Percentiles rank a stretch among this genome's conserved stretches.
Evolutionary conservation across 345 rosid species (phyloP).

Genomic region (Acer saccharum): DNA sequence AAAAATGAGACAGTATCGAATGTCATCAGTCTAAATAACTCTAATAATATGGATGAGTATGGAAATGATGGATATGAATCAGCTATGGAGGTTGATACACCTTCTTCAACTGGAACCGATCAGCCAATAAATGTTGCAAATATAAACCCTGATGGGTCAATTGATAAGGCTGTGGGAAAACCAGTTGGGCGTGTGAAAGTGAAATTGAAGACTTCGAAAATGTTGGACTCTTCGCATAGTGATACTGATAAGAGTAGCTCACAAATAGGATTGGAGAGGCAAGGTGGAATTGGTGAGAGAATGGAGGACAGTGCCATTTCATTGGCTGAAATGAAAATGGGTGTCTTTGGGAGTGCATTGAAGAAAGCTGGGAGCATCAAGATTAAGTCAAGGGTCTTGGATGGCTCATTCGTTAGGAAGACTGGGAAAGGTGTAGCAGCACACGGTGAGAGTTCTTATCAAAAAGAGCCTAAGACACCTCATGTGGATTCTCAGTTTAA

Average conservation of each 20-base stretch:
- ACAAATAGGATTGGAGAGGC: conserved; percentile 48
- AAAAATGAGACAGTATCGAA: conserved; percentile 20
- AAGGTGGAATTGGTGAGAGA: conserved; percentile 45
- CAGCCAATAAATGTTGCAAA: conserved; percentile 51
- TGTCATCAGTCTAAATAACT: conserved; percentile 28
- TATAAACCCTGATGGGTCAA: conserved; percentile 56
- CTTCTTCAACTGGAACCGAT: conserved; percentile 66
- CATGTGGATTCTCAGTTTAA: conserved; percentile 38
- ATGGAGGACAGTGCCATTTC: conserved; percentile 63
- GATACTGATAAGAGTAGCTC: conserved; percentile 66
- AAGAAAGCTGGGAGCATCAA: conserved; percentile 82
- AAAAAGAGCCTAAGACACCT: conserved; percentile 46
- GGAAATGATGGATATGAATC: conserved; percentile 57
- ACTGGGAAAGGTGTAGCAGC: conserved; percentile 23
- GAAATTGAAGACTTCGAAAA: conserved; percentile 70
- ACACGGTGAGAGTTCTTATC: conserved; percentile 34
- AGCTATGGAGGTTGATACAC: conserved; percentile 67
- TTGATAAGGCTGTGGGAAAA: conserved; percentile 48
- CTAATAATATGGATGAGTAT: conserved; percentile 33
- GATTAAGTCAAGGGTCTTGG: conserved; percentile 56
- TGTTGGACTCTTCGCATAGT: conserved; percentile 51
- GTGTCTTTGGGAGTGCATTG: conserved; percentile 43
- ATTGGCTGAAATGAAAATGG: conserved; percentile 45
- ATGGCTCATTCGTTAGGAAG: conserved; percentile 46
- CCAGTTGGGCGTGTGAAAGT: conserved; percentile 73